Base-by-base conservation (phyloP, 2,329 filamentous ascomycete species). In the Tolypocladium endophyticum region DNA sequence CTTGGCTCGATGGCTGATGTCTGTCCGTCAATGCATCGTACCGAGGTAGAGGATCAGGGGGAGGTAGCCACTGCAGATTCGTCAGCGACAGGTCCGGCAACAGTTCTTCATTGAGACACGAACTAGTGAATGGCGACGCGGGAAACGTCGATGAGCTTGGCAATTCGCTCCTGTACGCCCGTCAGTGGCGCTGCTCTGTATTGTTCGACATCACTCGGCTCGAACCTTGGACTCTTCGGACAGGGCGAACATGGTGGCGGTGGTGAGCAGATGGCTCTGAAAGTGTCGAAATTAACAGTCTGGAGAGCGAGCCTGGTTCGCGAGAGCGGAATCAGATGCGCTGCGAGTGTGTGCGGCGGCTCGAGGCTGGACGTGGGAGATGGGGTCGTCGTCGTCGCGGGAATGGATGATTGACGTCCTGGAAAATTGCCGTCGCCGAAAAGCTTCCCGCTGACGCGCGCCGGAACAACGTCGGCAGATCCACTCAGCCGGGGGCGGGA, bases 151-250 rank as follows among this genome's bases (percentile, higher is more conserved):
- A 99, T 94, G 79, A 97, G 84, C 82, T 92, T 93, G 71, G 90
- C 87, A 77, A 99, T 96, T 82, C 94, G 92, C 87, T 99, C 94
- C 93, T 97, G 69, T 39, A 4, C 16, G 38, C 35, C 23, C n/a
- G n/a, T 59, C 57, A 57, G 39, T 28, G 38, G 6, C 23, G 9
- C 56, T 41, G 20, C 23, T n/a, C 20, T 2, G 23, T 56, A 47
- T 8, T 28, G 50, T 25, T 5, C 35, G 23, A 20, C 12, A 14
- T 8, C 7, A 54, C 53, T 16, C 7, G 14, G 39, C 20, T 59
- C 72, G 66, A 73, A 96, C 93, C 88, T 97, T 97, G 72, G 92
- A 92, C 81, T 99, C 94, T 78, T 99, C 94, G 57, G 94, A 97
- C 66, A 97, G 87, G 70, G 80, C 72, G 64, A 85, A 81, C 82